These are phyloP conservation scores for Sclerotinia nivalis DNA, from an alignment of 2,329 filamentous ascomycete genomes.

Conservation along the genomic window DNA sequence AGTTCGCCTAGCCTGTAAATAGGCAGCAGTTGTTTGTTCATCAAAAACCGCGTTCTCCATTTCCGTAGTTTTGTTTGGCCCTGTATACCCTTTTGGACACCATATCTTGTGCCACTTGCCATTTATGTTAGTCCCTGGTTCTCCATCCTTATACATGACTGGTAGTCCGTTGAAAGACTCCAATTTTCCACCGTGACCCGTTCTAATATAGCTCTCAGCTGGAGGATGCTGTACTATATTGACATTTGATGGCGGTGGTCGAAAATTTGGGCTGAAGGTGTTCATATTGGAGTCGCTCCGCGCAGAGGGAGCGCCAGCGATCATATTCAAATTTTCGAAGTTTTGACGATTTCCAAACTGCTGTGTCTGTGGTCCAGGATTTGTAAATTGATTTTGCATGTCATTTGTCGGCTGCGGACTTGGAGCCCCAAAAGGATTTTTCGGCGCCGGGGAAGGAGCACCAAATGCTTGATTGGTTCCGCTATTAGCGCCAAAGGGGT, in stretches of 20 bases:
- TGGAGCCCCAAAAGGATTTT: constrained; percentile 25
- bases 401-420: constrained; percentile 10
- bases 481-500: constrained; percentile 16
- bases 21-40: constrained; percentile 61
- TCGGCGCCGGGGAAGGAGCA: constrained; percentile 2
- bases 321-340: background rate
- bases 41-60: constrained; percentile 58
- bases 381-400: constrained; percentile 1
- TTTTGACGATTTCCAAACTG: background rate
- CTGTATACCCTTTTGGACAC: constrained; percentile 70
- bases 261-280: constrained; percentile 21
- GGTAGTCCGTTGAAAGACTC: constrained; percentile 62
- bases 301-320: background rate
- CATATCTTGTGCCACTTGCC: constrained; percentile 65
- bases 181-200: constrained; percentile 44
- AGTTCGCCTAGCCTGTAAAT: constrained; percentile 62
- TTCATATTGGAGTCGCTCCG: background rate
- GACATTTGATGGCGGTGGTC: constrained; percentile 17
- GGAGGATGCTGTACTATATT: constrained; percentile 26
- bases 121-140: constrained; percentile 54
- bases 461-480: constrained; percentile 47
- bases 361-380: background rate
- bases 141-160: constrained; percentile 57
- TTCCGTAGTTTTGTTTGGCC: constrained; percentile 64
- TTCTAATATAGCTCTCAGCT: constrained; percentile 32